phyloP scores from a whole-genome alignment of 1,284 basidiomycete species.

The Anthracocystis panici-leucophaei region DNA sequence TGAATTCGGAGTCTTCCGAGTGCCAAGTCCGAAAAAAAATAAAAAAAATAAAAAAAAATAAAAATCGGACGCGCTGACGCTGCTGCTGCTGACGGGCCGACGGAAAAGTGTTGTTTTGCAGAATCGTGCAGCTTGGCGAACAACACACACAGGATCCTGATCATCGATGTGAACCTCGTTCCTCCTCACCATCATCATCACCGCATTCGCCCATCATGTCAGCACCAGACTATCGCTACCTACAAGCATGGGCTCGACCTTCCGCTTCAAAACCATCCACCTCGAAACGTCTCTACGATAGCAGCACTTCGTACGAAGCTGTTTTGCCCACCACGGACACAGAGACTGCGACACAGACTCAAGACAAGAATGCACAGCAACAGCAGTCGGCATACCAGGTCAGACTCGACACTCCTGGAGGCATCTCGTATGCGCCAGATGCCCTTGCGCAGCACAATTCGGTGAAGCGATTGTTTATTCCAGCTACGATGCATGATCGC shows the following conservation, averaged over 20 bases:
- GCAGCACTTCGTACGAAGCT: conserved; percentile 33
- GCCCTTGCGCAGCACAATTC: conserved; percentile 58
- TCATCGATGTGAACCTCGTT: background rate
- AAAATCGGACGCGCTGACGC: background rate
- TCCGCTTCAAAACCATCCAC: conserved; percentile 26
- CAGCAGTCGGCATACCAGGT: conserved; percentile 47
- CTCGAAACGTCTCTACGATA: conserved; percentile 22
- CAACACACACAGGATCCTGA: conserved; percentile 5
- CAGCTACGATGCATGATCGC: conserved; percentile 36
- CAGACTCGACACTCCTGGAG: conserved; percentile 64
- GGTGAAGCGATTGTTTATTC: conserved; percentile 61
- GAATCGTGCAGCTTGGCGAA: background rate
- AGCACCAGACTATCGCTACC: conserved; percentile 54
- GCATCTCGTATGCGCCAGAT: conserved; percentile 65
- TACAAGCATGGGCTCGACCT: conserved; percentile 54
- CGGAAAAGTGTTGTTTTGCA: conserved; percentile 1
- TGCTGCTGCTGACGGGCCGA: background rate
- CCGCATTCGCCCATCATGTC: conserved; percentile 10
- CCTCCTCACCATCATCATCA: conserved; percentile 1
- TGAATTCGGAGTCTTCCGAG: background rate
- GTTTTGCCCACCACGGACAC: conserved; percentile 34
- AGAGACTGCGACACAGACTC: conserved; percentile 17
- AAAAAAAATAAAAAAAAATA: no score
- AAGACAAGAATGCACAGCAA: conserved; percentile 20
- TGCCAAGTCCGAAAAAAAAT: conserved; percentile 1